Evolutionary conservation across 139 green algal genomes (phyloP), one percentile per base, ranked within the genome.

Genomic region (Chlamydomonas incerta): DNA sequence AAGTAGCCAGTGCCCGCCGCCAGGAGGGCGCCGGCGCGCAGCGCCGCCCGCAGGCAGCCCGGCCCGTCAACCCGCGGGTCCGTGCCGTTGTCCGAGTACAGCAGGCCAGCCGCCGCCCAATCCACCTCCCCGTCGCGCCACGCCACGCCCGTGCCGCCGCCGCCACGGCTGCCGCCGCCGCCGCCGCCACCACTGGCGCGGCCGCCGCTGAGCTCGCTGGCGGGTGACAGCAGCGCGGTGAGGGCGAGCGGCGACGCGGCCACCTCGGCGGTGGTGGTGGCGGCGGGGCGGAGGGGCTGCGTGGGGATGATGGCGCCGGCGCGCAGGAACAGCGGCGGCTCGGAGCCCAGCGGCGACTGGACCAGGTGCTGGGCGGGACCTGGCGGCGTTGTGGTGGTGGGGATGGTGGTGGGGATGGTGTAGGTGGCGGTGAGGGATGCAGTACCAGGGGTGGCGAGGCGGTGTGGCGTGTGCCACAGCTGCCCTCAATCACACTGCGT

Each of bases 271-370:
- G 74, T 82, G 74, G 74, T 82, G 47, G 10, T 29, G 72, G 29
- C 24, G 50, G 72, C 28, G 15, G 33, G 28, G 55, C 31, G 26
- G 34, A 34, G 2, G 14, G 57, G 77, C 63, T 85, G 79, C 11
- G 62, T 33, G 65, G 79, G 79, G 21, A 85, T 15, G 47, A 85
- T 37, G 31, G 18, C 28, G 23, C 79, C 79, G 5, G 31, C 31
- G 18, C 79, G 79, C 57, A 76, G 66, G 46, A 85, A 68, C 26
- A 85, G 46, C 13, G 79, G 79, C 47, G 79, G 79, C 11, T 66
- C 47, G 3, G 79, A 18, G 37, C 79, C 79, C 31, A 85, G 79
- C 0, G 66, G 79, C 1, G 79, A 75, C 23, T 41, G 65, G 24
- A 85, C 28, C 11, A 24, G 46, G 47, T 76, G 66, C 26, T 50